Conservation (phyloP, 2,329 filamentous ascomycete species). For the Neonectria coccinea region DNA sequence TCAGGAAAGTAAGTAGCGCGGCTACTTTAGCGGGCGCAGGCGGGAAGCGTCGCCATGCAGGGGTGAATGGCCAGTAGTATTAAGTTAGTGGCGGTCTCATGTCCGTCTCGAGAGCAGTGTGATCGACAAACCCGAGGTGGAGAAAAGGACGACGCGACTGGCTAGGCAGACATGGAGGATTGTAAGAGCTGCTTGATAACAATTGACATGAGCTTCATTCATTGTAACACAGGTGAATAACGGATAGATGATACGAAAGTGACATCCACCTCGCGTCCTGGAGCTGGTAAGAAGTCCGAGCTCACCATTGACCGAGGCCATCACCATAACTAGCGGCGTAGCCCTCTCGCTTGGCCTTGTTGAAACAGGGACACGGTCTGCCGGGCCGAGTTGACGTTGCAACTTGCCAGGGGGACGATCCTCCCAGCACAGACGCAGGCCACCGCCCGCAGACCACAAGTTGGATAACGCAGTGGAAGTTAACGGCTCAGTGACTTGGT, state of each 20-base stretch:
- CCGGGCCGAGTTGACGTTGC: neutral
- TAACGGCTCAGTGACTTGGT: neutral
- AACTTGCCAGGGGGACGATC: neutral
- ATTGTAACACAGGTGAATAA: neutral
- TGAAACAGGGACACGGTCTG: neutral
- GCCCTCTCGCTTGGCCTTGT: neutral
- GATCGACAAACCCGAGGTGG: neutral
- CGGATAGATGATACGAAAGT: no score
- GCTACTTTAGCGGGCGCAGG: neutral
- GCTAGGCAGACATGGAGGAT: no score
- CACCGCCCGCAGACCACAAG: neutral
- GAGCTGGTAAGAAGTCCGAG: neutral
- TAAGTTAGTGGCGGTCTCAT: constrained; percentile 12
- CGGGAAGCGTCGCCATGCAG: neutral
- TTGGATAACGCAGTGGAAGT: no score
- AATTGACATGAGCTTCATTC: neutral
- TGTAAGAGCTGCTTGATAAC: neutral
- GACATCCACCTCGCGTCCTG: neutral
- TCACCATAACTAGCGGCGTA: no score
- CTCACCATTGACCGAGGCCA: neutral
- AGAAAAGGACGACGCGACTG: no score
- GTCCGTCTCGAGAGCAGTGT: neutral
- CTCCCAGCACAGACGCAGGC: neutral
- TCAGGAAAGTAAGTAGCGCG: neutral
- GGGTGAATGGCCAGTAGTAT: neutral